Percentiles rank a stretch among this genome's conserved stretches.
Evolutionary conservation across 225 moss, liverwort and hornwort species (phyloP).

Genomic region (Anthoceros angustus): DNA sequence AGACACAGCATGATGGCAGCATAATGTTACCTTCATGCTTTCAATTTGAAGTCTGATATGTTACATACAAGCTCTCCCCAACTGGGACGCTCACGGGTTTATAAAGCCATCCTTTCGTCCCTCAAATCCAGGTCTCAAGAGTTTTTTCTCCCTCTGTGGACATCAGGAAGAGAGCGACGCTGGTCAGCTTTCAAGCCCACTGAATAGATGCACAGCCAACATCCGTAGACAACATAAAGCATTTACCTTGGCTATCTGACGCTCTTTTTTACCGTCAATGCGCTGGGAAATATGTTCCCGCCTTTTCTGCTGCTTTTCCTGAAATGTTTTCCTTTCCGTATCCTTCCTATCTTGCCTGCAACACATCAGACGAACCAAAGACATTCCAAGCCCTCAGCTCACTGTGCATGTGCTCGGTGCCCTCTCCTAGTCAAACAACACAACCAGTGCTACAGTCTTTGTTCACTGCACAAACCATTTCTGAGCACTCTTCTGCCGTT

Average conservation of each 20-base stretch:
- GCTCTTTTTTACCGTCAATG: constrained; percentile 53
- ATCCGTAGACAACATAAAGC: neutral
- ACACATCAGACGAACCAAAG: neutral
- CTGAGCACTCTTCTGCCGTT: constrained; percentile 50
- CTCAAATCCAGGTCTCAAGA: constrained; percentile 88
- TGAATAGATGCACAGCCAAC: neutral
- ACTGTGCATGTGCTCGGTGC: neutral
- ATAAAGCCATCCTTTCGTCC: constrained; percentile 90
- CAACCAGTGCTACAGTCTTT: neutral
- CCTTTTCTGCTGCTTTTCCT: constrained; percentile 49
- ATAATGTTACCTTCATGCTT: too few species aligned
- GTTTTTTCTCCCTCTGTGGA: constrained; percentile 84
- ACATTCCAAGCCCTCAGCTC: too few species aligned
- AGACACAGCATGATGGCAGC: too few species aligned
- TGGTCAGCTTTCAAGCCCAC: constrained; percentile 7
- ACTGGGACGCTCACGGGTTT: constrained; percentile 20
- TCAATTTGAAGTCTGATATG: too few species aligned
- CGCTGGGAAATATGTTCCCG: constrained; percentile 77
- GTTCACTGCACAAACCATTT: constrained; percentile 43
- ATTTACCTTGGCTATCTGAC: constrained; percentile 62
- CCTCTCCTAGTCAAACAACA: neutral
- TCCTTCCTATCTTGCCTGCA: constrained; percentile 87
- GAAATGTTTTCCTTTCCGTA: constrained; percentile 42
- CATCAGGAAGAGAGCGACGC: constrained; percentile 6
- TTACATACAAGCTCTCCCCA: too few species aligned